These are phyloP conservation scores for Gypsophila paniculata DNA, from an alignment of 179 eudicot genomes.

Conservation along the genomic window DNA sequence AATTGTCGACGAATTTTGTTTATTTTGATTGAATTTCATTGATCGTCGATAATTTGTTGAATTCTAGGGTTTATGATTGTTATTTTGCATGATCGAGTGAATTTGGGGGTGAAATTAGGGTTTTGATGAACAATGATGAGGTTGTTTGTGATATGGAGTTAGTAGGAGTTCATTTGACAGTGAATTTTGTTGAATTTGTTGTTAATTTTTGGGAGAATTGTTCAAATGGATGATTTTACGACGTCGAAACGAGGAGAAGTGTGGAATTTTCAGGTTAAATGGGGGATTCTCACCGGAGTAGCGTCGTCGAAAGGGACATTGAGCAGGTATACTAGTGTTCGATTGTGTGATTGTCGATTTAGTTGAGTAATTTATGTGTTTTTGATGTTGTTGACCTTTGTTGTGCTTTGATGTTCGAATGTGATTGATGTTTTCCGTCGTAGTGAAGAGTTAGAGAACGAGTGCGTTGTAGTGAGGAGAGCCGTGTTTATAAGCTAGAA, in stretches of 20 bases:
- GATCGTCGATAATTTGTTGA: neutral
- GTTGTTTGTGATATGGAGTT: slow-evolving; percentile 27
- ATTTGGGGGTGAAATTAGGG: slow-evolving; percentile 11
- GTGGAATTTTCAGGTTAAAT: slow-evolving; percentile 49
- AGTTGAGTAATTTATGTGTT: neutral
- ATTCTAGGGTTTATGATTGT: neutral
- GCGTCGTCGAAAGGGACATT: slow-evolving; percentile 50
- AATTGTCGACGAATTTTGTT: neutral
- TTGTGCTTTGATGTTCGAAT: neutral
- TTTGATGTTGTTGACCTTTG: neutral
- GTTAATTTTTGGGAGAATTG: slow-evolving; percentile 30
- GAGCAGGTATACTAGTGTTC: slow-evolving; percentile 45
- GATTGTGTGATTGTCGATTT: neutral
- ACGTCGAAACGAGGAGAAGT: slow-evolving; percentile 17
- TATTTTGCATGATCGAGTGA: neutral
- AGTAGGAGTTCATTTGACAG: slow-evolving; percentile 1
- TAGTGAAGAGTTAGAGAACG: neutral
- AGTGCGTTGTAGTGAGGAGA: no score
- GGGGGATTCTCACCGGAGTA: slow-evolving; percentile 54
- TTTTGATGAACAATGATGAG: slow-evolving; percentile 15
- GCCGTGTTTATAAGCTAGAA: no score
- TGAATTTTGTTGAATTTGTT: slow-evolving; percentile 16
- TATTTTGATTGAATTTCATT: neutral
- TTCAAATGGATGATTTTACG: slow-evolving; percentile 52
- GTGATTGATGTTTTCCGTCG: neutral